phyloP scores from a whole-genome alignment of 2,329 filamentous ascomycete species.

The Ceratocystis harringtonii region DNA sequence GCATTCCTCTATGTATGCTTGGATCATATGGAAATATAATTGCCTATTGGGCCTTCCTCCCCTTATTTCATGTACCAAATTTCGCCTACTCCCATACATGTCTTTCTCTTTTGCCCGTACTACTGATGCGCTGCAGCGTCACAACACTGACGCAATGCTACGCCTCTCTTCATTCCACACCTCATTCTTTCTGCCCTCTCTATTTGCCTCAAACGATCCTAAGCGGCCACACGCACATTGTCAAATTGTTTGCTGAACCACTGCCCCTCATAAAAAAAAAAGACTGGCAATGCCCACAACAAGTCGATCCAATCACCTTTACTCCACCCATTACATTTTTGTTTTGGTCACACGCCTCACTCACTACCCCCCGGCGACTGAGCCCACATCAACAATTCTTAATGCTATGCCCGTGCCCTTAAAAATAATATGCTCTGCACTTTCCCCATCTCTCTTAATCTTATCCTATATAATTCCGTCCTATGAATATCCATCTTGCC shows the following conservation, averaged over 20 bases:
- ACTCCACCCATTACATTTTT: neutral
- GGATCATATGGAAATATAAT: neutral
- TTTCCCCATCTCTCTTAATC: neutral
- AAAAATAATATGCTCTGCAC: neutral
- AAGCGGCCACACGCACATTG: neutral
- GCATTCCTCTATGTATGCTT: neutral
- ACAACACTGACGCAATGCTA: conserved; percentile 5
- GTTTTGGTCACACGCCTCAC: conserved; percentile 7
- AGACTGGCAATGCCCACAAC: neutral
- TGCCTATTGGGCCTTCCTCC: neutral
- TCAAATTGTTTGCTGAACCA: neutral
- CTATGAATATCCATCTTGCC: neutral
- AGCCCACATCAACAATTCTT: neutral
- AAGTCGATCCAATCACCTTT: conserved; percentile 1
- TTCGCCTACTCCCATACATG: neutral
- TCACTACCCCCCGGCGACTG: neutral
- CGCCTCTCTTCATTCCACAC: neutral
- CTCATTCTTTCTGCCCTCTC: too few relatives aligned
- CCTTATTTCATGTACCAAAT: neutral
- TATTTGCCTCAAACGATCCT: neutral
- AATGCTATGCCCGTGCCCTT: conserved; percentile 1
- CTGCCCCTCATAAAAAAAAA: neutral
- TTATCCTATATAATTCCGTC: neutral
- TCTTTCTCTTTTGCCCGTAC: neutral
- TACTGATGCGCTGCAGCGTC: neutral